phyloP scores from a whole-genome alignment of 768 basidiomycete genomes.

The Lactifluus volemus region DNA sequence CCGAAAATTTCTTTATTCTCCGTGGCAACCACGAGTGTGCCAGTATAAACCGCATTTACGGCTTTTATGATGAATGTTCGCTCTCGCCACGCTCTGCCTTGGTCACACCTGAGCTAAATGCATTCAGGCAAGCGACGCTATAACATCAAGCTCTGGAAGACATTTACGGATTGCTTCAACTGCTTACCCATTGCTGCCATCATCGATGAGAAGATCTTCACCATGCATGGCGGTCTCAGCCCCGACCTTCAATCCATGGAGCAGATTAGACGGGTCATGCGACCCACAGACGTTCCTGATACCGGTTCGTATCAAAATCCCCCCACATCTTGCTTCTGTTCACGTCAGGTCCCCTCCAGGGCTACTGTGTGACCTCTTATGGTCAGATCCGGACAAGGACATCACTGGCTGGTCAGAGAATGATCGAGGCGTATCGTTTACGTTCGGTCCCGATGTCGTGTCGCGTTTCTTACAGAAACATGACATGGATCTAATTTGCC shows the following conservation, averaged over 20 bases:
- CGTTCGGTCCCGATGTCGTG: conserved; percentile 97
- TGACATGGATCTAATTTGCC: conserved; percentile 98
- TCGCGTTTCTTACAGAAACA: conserved; percentile 98
- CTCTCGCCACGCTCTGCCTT: conserved; percentile 17
- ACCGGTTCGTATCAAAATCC: conserved; percentile 52
- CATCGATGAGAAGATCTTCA: conserved; percentile 99
- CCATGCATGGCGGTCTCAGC: conserved; percentile 97
- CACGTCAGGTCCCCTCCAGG: conserved; percentile 37
- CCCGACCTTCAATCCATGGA: conserved; percentile 99
- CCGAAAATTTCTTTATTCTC: conserved; percentile 99
- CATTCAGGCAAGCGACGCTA: conserved; percentile 92
- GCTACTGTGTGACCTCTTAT: conserved; percentile 89
- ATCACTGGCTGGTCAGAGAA: conserved; percentile 99
- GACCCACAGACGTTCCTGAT: conserved; percentile 98
- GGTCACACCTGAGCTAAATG: conserved; percentile 1
- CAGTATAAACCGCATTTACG: conserved; percentile 99
- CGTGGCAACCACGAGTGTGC: conserved; percentile 99
- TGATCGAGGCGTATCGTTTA: conserved; percentile 97
- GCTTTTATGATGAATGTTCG: conserved; percentile 99
- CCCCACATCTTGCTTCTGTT: not conserved
- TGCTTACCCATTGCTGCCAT: conserved; percentile 98
- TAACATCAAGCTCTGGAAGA: conserved; percentile 99
- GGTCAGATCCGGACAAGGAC: conserved; percentile 99
- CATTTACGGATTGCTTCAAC: conserved; percentile 99
- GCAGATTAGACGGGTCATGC: conserved; percentile 98